phyloP scores from a whole-genome alignment of 257 asterid species.

The Cynanchum wilfordii region DNA sequence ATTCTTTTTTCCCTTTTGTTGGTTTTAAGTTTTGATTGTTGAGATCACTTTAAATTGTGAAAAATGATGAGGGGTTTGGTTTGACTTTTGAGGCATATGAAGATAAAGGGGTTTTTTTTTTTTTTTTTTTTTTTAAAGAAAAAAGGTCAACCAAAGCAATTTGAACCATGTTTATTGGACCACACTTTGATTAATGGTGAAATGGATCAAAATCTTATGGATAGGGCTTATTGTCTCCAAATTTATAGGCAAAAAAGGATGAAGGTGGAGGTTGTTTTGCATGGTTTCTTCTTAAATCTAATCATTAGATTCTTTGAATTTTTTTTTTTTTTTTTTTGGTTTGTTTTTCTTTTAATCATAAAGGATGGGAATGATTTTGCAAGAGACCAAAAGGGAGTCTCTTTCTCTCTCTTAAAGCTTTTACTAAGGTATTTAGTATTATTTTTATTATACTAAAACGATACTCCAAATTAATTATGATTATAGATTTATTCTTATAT shows the following conservation, averaged over 20 bases:
- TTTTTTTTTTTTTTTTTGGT: conserved; percentile 1
- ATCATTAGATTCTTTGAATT: neutral
- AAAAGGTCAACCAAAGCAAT: neutral
- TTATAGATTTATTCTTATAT: no score
- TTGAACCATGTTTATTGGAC: conserved; percentile 2
- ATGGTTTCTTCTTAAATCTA: conserved; percentile 2
- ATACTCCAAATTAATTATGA: no score
- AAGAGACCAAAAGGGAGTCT: conserved; percentile 15
- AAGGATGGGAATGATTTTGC: conserved; percentile 15
- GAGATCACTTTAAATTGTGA: neutral
- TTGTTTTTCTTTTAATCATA: conserved; percentile 16
- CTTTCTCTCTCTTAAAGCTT: neutral
- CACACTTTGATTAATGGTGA: neutral
- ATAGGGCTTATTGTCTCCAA: neutral
- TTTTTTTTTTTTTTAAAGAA: no score
- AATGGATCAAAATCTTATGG: conserved; percentile 8
- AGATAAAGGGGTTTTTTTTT: neutral
- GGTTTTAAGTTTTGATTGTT: neutral
- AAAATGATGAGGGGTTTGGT: neutral
- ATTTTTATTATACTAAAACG: no score
- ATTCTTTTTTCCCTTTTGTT: neutral
- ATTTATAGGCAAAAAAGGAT: neutral
- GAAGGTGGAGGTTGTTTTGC: neutral
- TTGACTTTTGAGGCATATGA: neutral
- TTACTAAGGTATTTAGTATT: no score